Conservation (phyloP, 495 filamentous ascomycete genomes). For the Geoglossum glabrum region DNA sequence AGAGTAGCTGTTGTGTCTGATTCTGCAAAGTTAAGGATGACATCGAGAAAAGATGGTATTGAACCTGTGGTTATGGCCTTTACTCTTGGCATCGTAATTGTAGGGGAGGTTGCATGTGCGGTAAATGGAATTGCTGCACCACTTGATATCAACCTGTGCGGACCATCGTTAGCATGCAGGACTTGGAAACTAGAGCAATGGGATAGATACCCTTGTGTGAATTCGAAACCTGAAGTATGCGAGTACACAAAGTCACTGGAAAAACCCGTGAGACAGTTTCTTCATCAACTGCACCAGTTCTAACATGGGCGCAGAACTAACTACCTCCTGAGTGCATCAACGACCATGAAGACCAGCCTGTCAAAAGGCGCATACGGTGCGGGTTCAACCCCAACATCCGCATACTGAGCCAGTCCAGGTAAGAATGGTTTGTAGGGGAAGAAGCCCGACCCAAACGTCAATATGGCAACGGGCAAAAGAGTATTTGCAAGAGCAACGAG, state of each 20-base stretch:
- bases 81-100: slow-evolving; percentile 93
- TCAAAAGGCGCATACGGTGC: slow-evolving; percentile 50
- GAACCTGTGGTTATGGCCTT: slow-evolving; percentile 96
- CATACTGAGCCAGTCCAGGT: slow-evolving; percentile 54
- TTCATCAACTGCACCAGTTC: background rate
- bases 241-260: slow-evolving; percentile 86
- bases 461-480: slow-evolving; percentile 53
- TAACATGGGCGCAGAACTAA: background rate
- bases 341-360: slow-evolving; percentile 88
- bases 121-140: slow-evolving; percentile 84
- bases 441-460: slow-evolving; percentile 79
- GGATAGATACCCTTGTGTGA: slow-evolving; percentile 65
- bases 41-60: slow-evolving; percentile 88
- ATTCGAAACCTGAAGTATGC: slow-evolving; percentile 59
- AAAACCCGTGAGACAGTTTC: background rate
- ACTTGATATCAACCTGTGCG: slow-evolving; percentile 52
- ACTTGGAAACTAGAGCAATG: background rate
- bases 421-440: slow-evolving; percentile 94
- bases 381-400: slow-evolving; percentile 22
- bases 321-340: slow-evolving; percentile 85
- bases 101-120: slow-evolving; percentile 86
- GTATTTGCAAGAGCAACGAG: slow-evolving; percentile 34
- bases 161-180: slow-evolving; percentile 12
- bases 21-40: slow-evolving; percentile 92
- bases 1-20: slow-evolving; percentile 76